These are phyloP conservation scores for Botrytis cinerea DNA, from an alignment of 2,329 filamentous ascomycete species.

Conservation along the genomic window DNA sequence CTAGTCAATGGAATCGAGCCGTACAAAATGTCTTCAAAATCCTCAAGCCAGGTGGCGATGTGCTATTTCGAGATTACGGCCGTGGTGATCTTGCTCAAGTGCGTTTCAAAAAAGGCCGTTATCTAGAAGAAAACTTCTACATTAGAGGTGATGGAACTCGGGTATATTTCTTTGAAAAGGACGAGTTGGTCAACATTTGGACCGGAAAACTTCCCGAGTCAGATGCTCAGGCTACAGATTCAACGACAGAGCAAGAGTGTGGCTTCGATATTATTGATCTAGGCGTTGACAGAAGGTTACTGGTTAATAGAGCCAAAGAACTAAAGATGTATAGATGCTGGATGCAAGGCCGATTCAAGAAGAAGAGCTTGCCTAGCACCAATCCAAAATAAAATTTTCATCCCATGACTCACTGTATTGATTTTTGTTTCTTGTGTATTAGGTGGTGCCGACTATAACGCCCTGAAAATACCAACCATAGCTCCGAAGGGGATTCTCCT, in stretches of 20 bases:
- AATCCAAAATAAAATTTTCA: not conserved
- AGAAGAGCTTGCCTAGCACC: slow-evolving; percentile 41
- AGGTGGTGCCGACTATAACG: not conserved
- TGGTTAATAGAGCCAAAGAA: slow-evolving; percentile 87
- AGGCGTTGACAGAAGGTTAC: slow-evolving; percentile 81
- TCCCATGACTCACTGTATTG: not conserved
- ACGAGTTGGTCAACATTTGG: slow-evolving; percentile 83
- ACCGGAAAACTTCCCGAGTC: slow-evolving; percentile 45
- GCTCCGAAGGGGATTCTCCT: not conserved
- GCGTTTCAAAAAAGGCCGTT: slow-evolving; percentile 92
- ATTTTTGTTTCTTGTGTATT: not conserved
- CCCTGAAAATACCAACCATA: not conserved
- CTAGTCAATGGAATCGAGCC: slow-evolving; percentile 79
- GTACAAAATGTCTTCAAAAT: slow-evolving; percentile 79
- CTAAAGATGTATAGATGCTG: slow-evolving; percentile 99
- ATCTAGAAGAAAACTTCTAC: slow-evolving; percentile 96
- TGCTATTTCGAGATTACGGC: slow-evolving; percentile 96
- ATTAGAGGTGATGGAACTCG: slow-evolving; percentile 92
- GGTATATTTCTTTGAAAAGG: slow-evolving; percentile 94
- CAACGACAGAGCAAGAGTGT: slow-evolving; percentile 27
- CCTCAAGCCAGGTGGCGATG: slow-evolving; percentile 88
- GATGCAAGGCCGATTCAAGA: slow-evolving; percentile 82
- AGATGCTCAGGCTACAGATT: slow-evolving; percentile 24
- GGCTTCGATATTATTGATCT: slow-evolving; percentile 74
- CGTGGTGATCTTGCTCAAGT: slow-evolving; percentile 95